These are phyloP conservation scores for Lizonia empirigonia DNA, from an alignment of 2,329 filamentous ascomycete species.

Conservation along the genomic window DNA sequence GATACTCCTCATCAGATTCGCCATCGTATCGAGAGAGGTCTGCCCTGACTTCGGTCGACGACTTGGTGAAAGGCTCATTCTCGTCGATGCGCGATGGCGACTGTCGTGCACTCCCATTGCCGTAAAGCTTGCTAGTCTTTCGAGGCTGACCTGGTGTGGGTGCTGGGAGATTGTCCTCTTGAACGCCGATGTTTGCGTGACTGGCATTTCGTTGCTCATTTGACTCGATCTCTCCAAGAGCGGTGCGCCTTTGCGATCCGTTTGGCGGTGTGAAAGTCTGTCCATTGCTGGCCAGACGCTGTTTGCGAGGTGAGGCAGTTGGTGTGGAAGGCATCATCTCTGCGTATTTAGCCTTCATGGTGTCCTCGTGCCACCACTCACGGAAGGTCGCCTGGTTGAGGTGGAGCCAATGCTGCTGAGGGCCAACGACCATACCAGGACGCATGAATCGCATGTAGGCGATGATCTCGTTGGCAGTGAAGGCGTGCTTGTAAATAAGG, in stretches of 20 bases:
- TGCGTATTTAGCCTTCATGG: conserved; percentile 80
- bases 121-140: conserved; percentile 80
- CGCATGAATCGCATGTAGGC: conserved; percentile 99
- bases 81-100: conserved; percentile 53
- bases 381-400: conserved; percentile 95
- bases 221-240: conserved; percentile 91
- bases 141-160: conserved; percentile 95
- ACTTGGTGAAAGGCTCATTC: conserved; percentile 56
- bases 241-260: conserved; percentile 74
- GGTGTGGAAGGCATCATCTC: conserved; percentile 62
- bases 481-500: conserved; percentile 94
- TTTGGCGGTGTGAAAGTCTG: conserved; percentile 86
- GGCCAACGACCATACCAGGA: conserved; percentile 97
- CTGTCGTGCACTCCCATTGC: conserved; percentile 53
- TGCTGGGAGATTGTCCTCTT: conserved; percentile 90
- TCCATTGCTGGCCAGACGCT: conserved; percentile 64
- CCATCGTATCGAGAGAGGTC: conserved; percentile 63
- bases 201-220: conserved; percentile 63
- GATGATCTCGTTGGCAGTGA: conserved; percentile 96
- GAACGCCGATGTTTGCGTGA: conserved; percentile 62
- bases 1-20: conserved; percentile 83
- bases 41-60: conserved; percentile 64
- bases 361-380: conserved; percentile 92
- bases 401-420: conserved; percentile 98
- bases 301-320: conserved; percentile 58